Conservation (phyloP, 2,329 filamentous ascomycete genomes). For the Trichoderma arundinaceum region DNA sequence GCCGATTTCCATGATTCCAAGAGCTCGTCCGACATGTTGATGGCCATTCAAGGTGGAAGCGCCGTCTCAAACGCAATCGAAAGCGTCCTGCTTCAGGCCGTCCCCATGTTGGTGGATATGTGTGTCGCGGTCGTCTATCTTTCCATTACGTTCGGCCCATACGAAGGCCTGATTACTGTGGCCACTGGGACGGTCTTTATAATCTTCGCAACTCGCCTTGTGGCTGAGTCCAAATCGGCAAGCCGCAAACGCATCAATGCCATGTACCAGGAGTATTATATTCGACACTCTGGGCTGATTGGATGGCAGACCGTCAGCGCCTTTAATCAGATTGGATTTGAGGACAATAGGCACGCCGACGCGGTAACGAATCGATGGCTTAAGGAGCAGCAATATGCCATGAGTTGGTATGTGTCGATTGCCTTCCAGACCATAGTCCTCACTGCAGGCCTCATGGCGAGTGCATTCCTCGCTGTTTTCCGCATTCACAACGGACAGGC, state of each 20-base stretch:
- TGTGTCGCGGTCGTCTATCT: constrained; percentile 64
- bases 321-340: constrained; percentile 64
- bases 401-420: constrained; percentile 57
- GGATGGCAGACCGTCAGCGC: constrained; percentile 65
- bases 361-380: constrained; percentile 53
- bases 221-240: constrained; percentile 55
- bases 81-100: constrained; percentile 61
- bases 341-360: constrained; percentile 59
- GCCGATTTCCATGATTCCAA: constrained; percentile 67
- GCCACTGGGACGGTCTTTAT: constrained; percentile 63
- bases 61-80: constrained; percentile 63
- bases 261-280: constrained; percentile 61
- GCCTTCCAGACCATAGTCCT: constrained; percentile 67
- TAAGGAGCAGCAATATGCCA: constrained; percentile 46
- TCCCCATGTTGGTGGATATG: constrained; percentile 67
- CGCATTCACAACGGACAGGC: constrained; percentile 67
- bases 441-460: constrained; percentile 71
- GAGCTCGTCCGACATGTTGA: constrained; percentile 63
- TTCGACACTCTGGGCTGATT: constrained; percentile 61
- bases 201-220: constrained; percentile 58
- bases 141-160: constrained; percentile 62
- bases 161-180: constrained; percentile 67
- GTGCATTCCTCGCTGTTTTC: constrained; percentile 64
- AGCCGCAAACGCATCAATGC: constrained; percentile 59
- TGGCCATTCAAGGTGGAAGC: constrained; percentile 61